Percentiles rank a stretch among this genome's conserved stretches.
These are phyloP conservation scores for Fusarium sp. DNA, from an alignment of 2,329 filamentous ascomycete genomes.

Conservation along the genomic window DNA sequence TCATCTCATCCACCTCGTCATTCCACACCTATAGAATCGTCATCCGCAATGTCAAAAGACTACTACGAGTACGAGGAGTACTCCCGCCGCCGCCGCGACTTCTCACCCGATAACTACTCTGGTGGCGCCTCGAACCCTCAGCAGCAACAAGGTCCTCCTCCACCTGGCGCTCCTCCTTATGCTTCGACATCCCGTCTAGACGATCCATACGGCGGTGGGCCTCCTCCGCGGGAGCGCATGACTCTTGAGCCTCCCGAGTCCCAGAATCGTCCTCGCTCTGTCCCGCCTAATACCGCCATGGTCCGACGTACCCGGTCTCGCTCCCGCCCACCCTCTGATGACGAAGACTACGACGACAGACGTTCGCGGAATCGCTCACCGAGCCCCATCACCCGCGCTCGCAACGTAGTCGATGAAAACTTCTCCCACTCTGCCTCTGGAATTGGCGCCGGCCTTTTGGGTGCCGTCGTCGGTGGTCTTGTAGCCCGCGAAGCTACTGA, in stretches of 20 bases:
- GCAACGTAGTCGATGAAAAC: slow-evolving; percentile 60
- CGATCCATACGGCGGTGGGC: slow-evolving; percentile 41
- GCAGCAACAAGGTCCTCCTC: slow-evolving; percentile 32
- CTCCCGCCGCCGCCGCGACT: slow-evolving; percentile 47
- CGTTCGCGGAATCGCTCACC: slow-evolving; percentile 47
- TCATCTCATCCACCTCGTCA: background rate
- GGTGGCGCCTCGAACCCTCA: slow-evolving; percentile 46
- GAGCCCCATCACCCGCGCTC: slow-evolving; percentile 59
- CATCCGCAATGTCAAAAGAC: slow-evolving; percentile 43
- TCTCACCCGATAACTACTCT: slow-evolving; percentile 54
- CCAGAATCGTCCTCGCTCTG: slow-evolving; percentile 53
- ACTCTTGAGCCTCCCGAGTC: slow-evolving; percentile 49
- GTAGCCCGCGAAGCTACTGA: slow-evolving; percentile 66
- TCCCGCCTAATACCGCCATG: slow-evolving; percentile 51
- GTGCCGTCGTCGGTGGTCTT: slow-evolving; percentile 68
- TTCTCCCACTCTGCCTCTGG: slow-evolving; percentile 66
- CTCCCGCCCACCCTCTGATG: slow-evolving; percentile 41
- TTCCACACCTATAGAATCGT: background rate
- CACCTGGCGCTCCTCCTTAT: slow-evolving; percentile 41
- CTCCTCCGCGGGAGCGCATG: slow-evolving; percentile 49
- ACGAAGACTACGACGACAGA: slow-evolving; percentile 45
- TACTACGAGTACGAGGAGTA: slow-evolving; percentile 52
- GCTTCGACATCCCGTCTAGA: slow-evolving; percentile 46
- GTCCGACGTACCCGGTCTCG: slow-evolving; percentile 46
- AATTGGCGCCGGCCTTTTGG: slow-evolving; percentile 66